These are phyloP conservation scores for Lathyrus oleraceus DNA, from an alignment of 306 rosid species.

Conservation along the genomic window DNA sequence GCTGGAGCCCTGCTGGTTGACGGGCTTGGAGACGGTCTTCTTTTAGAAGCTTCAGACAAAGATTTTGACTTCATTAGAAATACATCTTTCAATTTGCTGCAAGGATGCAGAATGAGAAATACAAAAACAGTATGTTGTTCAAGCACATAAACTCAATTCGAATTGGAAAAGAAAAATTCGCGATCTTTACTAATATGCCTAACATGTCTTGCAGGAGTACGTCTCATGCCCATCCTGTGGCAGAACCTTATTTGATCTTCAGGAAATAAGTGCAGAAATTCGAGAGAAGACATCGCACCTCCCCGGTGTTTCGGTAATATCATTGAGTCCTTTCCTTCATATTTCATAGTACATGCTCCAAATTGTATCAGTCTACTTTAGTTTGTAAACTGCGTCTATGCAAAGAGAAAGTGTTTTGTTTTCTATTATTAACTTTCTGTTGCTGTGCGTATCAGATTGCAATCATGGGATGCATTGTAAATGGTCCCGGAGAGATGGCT, in stretches of 20 bases:
- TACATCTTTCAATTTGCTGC: constrained; percentile 95
- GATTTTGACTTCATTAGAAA: constrained; percentile 86
- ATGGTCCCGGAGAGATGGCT: constrained; percentile 99
- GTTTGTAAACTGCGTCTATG: not conserved
- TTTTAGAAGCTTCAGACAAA: constrained; percentile 78
- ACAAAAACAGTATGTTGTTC: constrained; percentile 78
- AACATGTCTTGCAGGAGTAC: constrained; percentile 69
- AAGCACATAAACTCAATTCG: constrained; percentile 7
- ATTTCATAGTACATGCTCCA: not conserved
- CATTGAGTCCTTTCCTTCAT: constrained; percentile 14
- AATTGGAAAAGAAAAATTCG: not conserved
- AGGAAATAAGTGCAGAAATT: constrained; percentile 90
- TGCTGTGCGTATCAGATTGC: constrained; percentile 67
- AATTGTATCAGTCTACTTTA: not conserved
- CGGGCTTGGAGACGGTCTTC: constrained; percentile 95
- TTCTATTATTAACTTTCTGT: constrained; percentile 3
- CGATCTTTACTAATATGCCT: constrained; percentile 22
- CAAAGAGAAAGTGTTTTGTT: constrained; percentile 9
- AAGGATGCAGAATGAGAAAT: constrained; percentile 99
- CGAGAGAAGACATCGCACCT: constrained; percentile 91
- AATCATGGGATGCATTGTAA: constrained; percentile 99
- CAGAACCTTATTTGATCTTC: constrained; percentile 98
- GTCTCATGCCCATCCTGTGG: constrained; percentile 99
- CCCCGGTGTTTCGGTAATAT: constrained; percentile 92
- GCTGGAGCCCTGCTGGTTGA: constrained; percentile 95